Percentiles rank a stretch among this genome's conserved stretches.
phyloP scores from a whole-genome alignment of 176 grass and related monocot species.

The Poa pratensis region DNA sequence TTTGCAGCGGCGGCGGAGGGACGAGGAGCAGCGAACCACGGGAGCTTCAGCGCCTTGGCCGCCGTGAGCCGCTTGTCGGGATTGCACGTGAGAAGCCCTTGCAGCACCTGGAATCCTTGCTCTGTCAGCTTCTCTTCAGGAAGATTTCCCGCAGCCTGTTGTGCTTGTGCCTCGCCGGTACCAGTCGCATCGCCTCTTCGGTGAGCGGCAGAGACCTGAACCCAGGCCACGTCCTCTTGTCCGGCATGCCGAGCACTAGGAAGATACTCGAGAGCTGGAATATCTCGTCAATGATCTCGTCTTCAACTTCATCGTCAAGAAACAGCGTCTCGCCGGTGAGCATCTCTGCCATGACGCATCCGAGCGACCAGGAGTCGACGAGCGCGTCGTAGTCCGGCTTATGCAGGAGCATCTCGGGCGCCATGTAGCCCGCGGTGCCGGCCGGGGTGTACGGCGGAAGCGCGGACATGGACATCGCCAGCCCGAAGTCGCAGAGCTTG shows the following conservation, averaged over 20 bases:
- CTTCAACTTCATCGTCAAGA: not conserved
- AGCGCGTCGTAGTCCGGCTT: not conserved
- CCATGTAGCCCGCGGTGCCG: not conserved
- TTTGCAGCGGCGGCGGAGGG: not conserved
- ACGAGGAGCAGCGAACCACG: not conserved
- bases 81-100: slow-evolving; percentile 9
- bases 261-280: not conserved
- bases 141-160: not conserved
- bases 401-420: not conserved
- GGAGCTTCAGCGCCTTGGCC: not conserved
- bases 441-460: not conserved
- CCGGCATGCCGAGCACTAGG: not conserved
- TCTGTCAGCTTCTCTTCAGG: not conserved
- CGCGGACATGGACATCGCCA: not conserved
- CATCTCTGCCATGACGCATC: not conserved
- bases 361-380: not conserved
- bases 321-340: not conserved
- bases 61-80: not conserved
- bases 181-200: not conserved
- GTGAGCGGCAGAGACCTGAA: not conserved
- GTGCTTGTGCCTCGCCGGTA: not conserved
- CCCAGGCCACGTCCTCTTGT: not conserved
- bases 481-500: not conserved
- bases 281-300: not conserved
- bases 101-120: not conserved